Conservation (phyloP, 2,329 filamentous ascomycete genomes). For the Stagonosporopsis rhizophila region DNA sequence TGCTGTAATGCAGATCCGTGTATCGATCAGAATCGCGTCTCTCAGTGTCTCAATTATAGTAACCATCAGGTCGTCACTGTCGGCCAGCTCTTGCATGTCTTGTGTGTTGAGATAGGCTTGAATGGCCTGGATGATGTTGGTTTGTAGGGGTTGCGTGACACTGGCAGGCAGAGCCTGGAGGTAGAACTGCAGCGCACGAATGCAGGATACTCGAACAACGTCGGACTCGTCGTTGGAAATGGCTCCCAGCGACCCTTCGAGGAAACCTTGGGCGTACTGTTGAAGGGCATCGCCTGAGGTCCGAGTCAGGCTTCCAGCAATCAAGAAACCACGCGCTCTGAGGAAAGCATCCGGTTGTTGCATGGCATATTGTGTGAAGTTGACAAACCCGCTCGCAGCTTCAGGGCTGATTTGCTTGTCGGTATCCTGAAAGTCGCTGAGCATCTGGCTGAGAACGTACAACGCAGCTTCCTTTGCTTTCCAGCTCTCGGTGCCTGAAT, state of each 20-base stretch:
- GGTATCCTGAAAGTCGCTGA: constrained; percentile 82
- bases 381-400: constrained; percentile 75
- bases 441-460: constrained; percentile 83
- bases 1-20: constrained; percentile 74
- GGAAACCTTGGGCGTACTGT: constrained; percentile 65
- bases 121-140: constrained; percentile 65
- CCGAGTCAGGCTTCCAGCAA: constrained; percentile 79
- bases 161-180: constrained; percentile 61
- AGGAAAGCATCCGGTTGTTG: constrained; percentile 76
- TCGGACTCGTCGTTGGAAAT: constrained; percentile 80
- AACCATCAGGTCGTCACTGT: constrained; percentile 90
- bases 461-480: constrained; percentile 80
- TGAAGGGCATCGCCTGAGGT: constrained; percentile 66
- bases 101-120: constrained; percentile 78
- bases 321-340: constrained; percentile 84
- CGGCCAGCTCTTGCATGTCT: constrained; percentile 81
- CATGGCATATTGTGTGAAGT: constrained; percentile 80
- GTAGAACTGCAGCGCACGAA: constrained; percentile 81
- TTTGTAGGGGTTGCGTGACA: constrained; percentile 65
- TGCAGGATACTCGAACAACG: constrained; percentile 89
- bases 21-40: constrained; percentile 81
- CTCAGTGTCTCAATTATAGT: constrained; percentile 87
- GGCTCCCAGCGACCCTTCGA: constrained; percentile 76
- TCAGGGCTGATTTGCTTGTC: constrained; percentile 73
- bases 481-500: constrained; percentile 64